Evolutionary conservation across 164 flowering plant genomes (phyloP), one percentile per base, ranked within the genome.

Genomic region (Magnolia changhungtana): DNA sequence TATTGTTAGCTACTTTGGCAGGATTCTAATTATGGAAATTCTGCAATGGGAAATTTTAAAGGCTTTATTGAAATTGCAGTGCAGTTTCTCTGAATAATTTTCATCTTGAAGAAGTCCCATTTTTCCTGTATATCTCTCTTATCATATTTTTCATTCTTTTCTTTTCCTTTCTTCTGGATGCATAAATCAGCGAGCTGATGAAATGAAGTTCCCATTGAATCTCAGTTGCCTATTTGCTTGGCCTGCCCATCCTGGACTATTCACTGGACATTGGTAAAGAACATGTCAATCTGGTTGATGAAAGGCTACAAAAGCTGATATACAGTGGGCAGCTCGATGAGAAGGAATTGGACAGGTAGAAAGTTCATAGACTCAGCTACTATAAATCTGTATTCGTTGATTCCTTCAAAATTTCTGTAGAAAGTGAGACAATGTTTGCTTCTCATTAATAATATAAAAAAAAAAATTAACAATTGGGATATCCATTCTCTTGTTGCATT

Each of bases 181-280:
- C 29, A 37, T 59, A 55, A 8, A 37, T 16, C 51, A 19, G 23
- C 7, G 27, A 13, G 23, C 55, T 68, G 66, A 75, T 58, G 72
- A 74, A 63, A 50, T 63, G 45, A 11, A 49, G 77, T 78, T 37
- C 71, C 71, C 6, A 19, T 75, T 79, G 82, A 71, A 27, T 72
- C 66, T 67, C 82, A 95, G 98, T 92, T 86, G 90, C 92, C 20
- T 96, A 93, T 81, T 81, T 96, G 87, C 87, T 96, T 71, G 98
- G 98, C 72, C 84, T 92, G 59, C 98, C 99, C 0, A 91, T 96
- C 50, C 82, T 96, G 80, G 96, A 89, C 16, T 96, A 96, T 83
- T 91, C 98, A n/a, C 76, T 93, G 81, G 99, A 96, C 74, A 92
- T 93, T 64, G 98, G 99, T 24, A 96, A 92, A 82, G 99, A 96